Evolutionary conservation across 2,329 filamentous ascomycete species (phyloP).

Genomic region (Pestalotiopsis sp.): DNA sequence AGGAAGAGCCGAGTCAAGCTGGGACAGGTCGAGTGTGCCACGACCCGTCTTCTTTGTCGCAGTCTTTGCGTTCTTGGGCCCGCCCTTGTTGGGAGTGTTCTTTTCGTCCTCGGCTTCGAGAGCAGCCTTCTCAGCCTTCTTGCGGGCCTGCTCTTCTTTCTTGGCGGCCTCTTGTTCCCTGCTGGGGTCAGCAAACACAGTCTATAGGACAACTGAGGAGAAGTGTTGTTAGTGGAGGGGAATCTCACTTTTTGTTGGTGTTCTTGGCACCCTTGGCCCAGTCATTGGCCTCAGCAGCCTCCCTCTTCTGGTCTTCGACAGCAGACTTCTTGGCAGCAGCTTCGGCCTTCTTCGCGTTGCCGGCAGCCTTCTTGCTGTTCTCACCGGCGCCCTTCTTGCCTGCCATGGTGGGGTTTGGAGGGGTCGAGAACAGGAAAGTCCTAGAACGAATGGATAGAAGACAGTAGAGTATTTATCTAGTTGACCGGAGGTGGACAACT

Average conservation of each 20-base stretch:
- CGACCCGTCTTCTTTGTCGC: slow-evolving; percentile 63
- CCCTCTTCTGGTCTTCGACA: slow-evolving; percentile 65
- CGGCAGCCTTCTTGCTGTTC: slow-evolving; percentile 85
- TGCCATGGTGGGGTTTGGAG: slow-evolving; percentile 54
- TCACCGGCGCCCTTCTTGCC: slow-evolving; percentile 71
- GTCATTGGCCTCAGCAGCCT: slow-evolving; percentile 69
- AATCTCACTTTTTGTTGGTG: slow-evolving; percentile 79
- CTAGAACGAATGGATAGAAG: neutral
- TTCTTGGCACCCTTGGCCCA: slow-evolving; percentile 89
- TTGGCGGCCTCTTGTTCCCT: slow-evolving; percentile 86
- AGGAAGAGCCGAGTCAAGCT: slow-evolving; percentile 67
- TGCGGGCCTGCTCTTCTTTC: slow-evolving; percentile 78
- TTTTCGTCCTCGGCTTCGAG: slow-evolving; percentile 82
- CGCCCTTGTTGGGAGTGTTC: slow-evolving; percentile 54
- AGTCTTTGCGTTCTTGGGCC: slow-evolving; percentile 68
- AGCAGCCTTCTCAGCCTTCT: slow-evolving; percentile 91
- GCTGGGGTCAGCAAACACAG: slow-evolving; percentile 4
- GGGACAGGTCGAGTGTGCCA: slow-evolving; percentile 72
- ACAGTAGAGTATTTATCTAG: neutral
- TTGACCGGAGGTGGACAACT: neutral
- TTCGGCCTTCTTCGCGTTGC: slow-evolving; percentile 91
- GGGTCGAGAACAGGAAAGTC: neutral
- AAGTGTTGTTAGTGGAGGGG: neutral
- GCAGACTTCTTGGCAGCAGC: slow-evolving; percentile 80
- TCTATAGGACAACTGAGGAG: slow-evolving; percentile 5